A percentile compares a stretch with the other conserved stretches of the same genome.
phyloP scores from a whole-genome alignment of 345 rosid species.

The Murraya paniculata region DNA sequence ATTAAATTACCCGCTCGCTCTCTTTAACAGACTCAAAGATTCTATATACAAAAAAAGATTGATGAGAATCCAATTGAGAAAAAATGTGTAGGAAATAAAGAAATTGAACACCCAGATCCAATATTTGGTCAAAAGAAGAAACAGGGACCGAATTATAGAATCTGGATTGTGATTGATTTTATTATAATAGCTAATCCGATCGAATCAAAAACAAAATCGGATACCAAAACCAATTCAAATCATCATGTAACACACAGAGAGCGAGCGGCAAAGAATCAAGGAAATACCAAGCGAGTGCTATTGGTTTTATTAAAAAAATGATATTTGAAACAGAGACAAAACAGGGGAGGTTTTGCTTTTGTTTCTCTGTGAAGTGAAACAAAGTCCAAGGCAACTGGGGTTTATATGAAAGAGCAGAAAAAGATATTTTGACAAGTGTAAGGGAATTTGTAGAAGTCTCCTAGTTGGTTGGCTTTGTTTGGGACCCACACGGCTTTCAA shows the following conservation, averaged over 20 bases:
- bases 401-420: conserved; percentile 21
- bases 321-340: background rate
- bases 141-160: conserved; percentile 23
- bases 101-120: conserved; percentile 27
- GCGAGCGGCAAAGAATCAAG: conserved; percentile 22
- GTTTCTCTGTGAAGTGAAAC: background rate
- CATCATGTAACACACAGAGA: conserved; percentile 22
- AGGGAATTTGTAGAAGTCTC: conserved; percentile 23
- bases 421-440: conserved; percentile 8
- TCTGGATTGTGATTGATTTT: conserved; percentile 15
- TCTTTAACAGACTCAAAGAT: conserved; percentile 1
- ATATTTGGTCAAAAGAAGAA: conserved; percentile 24
- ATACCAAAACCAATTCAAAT: conserved; percentile 28
- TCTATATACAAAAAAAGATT: background rate
- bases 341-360: conserved; percentile 10
- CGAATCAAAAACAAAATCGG: conserved; percentile 44
- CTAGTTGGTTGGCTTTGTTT: conserved; percentile 25
- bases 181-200: conserved; percentile 33
- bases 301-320: background rate
- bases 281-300: conserved; percentile 4
- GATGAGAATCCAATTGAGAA: background rate
- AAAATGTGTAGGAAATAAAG: background rate
- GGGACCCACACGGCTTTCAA: conserved; percentile 39
- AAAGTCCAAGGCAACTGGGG: conserved; percentile 8
- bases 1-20: conserved; percentile 35